These are phyloP conservation scores for Schoenoplectus tabernaemontani DNA, from an alignment of 202 grass and related monocot genomes.

Conservation along the genomic window DNA sequence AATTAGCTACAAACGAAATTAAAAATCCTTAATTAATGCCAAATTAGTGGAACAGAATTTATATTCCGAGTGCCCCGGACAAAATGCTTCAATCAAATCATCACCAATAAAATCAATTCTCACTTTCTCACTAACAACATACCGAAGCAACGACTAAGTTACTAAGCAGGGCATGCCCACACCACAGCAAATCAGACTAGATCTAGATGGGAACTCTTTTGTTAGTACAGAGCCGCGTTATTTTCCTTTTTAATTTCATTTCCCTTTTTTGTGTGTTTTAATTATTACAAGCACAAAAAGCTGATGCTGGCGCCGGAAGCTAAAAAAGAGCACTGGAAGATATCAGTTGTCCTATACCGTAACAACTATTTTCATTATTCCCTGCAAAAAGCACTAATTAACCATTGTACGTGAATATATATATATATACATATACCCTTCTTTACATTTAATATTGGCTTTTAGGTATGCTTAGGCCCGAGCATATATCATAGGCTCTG, in stretches of 20 bases:
- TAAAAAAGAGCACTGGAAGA: constrained; percentile 6
- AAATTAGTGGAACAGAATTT: too few species aligned
- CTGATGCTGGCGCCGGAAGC: constrained; percentile 10
- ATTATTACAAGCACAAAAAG: constrained; percentile 11
- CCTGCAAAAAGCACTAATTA: constrained; percentile 19
- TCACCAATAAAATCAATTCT: neutral
- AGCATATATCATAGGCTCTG: neutral
- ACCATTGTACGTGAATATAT: neutral
- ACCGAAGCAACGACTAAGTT: neutral
- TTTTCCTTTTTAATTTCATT: neutral
- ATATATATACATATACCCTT: neutral
- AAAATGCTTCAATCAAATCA: too few species aligned
- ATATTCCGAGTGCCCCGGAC: too few species aligned
- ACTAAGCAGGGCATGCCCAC: neutral
- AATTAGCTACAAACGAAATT: too few species aligned
- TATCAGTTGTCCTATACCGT: constrained; percentile 16
- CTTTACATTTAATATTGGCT: constrained; percentile 7
- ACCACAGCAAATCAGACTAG: neutral
- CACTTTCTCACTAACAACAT: neutral
- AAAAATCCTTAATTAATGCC: too few species aligned
- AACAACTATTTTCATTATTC: constrained; percentile 13
- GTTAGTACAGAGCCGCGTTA: neutral
- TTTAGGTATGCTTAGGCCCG: constrained; percentile 2
- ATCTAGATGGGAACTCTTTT: neutral
- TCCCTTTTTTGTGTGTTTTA: constrained; percentile 6